Evolutionary conservation across 2,329 filamentous ascomycete genomes (phyloP), one percentile per base, ranked within the genome.

Genomic region (Pseudocercospora musae): DNA sequence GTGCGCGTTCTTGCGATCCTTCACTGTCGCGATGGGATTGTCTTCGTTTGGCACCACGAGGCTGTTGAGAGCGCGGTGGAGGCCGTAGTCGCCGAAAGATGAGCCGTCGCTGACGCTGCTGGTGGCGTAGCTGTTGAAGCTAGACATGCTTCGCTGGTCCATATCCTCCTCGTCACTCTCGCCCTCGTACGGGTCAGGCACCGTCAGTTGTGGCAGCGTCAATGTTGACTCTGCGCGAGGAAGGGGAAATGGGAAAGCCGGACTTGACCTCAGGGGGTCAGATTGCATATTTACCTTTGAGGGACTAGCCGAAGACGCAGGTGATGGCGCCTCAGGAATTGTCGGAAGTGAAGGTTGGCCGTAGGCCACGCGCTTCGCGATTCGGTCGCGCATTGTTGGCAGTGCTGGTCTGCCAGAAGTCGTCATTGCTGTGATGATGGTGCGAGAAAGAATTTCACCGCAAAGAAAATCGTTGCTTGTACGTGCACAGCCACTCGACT

Each of bases 1-100:
- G 40, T 57, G 23, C 29, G 60, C 49, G 33, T 55, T 59, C 53
- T 65, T 65, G 11, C 57, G 59, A n/a, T 59, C 62, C 31, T 65
- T 65, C 18, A 59, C 59, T 5, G 62, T 62, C 7, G 63, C 58
- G 23, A 59, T 52, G 2, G 61, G 60, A 5, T 60, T 59, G 33
- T 55, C n/a, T 25, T 57, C 57, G 37, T 59, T 52, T 11, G 58
- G 58, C 25, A 63, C 58, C 1, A 54, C 58, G 27, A 58, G 15
- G 25, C 48, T 54, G 25, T 58, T 57, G n/a, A 65, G 50, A 20
- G 63, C 60, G 31, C 60, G 60, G 4, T 53, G 53, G 18, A 63
- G 54, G 18, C 63, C 60, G 52, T 61, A 63, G 44, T 61, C 54
- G n/a, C 40, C 60, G 37, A 42, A 21, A 13, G 58, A 11, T 1